These are phyloP conservation scores for Quercus variabilis DNA, from an alignment of 306 rosid species.

Conservation along the genomic window DNA sequence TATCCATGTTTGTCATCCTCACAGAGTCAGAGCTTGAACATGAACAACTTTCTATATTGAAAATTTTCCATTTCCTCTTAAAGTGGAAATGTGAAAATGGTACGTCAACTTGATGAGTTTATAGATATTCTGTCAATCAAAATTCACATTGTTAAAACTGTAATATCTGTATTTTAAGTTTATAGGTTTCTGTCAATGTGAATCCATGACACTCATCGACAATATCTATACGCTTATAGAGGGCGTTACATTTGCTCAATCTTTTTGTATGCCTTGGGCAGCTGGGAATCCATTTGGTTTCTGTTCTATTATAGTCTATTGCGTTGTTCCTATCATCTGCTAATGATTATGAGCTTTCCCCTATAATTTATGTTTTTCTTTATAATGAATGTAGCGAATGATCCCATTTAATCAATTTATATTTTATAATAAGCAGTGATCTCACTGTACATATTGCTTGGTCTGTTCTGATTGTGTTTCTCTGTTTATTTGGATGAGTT, in stretches of 20 bases:
- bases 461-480: background rate
- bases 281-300: background rate
- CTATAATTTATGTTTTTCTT: slow-evolving; percentile 6
- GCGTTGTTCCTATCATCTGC: slow-evolving; percentile 14
- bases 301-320: background rate
- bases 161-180: background rate
- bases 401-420: background rate
- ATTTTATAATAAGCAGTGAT: background rate
- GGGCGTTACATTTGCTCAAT: slow-evolving; percentile 11
- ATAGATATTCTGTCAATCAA: background rate
- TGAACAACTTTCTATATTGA: slow-evolving; percentile 69
- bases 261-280: background rate
- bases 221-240: slow-evolving; percentile 1
- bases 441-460: background rate
- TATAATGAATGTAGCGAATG: background rate
- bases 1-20: slow-evolving; percentile 57
- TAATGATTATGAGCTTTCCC: slow-evolving; percentile 6
- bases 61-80: slow-evolving; percentile 55
- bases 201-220: background rate
- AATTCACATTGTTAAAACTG: background rate
- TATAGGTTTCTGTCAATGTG: background rate
- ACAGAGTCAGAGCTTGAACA: slow-evolving; percentile 79
- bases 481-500: slow-evolving; percentile 12
- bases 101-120: slow-evolving; percentile 29
- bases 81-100: slow-evolving; percentile 76